Evolutionary conservation across 768 basidiomycete genomes (phyloP).

Genomic region (Serendipita vermifera): DNA sequence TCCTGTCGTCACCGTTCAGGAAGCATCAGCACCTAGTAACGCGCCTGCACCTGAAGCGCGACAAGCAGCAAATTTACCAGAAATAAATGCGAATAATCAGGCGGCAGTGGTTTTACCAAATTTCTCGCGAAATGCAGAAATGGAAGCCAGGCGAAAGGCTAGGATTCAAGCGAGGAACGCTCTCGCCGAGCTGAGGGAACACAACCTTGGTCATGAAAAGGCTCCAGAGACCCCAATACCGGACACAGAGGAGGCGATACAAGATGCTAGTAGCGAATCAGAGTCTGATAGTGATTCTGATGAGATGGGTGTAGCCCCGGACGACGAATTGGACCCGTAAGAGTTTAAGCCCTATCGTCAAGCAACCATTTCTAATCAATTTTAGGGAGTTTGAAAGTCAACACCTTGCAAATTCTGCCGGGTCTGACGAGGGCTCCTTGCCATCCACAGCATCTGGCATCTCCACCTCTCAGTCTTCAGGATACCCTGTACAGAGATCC

Average conservation of each 20-base stretch:
- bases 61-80: neutral
- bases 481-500: neutral
- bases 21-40: constrained; percentile 1
- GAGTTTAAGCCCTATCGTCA: neutral
- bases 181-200: constrained; percentile 8
- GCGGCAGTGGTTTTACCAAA: constrained; percentile 40
- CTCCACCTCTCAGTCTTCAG: constrained; percentile 45
- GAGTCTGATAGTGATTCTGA: constrained; percentile 27
- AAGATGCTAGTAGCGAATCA: neutral
- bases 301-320: constrained; percentile 34
- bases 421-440: constrained; percentile 46
- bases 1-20: neutral
- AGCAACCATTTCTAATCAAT: neutral
- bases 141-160: constrained; percentile 57
- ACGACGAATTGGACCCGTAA: constrained; percentile 71
- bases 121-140: constrained; percentile 75
- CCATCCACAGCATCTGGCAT: constrained; percentile 25
- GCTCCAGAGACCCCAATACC: neutral
- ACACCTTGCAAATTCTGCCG: constrained; percentile 37
- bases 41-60: neutral
- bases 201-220: constrained; percentile 14
- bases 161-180: constrained; percentile 41
- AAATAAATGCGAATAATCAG: too few species aligned
- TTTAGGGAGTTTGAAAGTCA: constrained; percentile 10
- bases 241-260: neutral